Evolutionary conservation across 176 grass and related monocot genomes (phyloP).

Genomic region (Areca catechu): DNA sequence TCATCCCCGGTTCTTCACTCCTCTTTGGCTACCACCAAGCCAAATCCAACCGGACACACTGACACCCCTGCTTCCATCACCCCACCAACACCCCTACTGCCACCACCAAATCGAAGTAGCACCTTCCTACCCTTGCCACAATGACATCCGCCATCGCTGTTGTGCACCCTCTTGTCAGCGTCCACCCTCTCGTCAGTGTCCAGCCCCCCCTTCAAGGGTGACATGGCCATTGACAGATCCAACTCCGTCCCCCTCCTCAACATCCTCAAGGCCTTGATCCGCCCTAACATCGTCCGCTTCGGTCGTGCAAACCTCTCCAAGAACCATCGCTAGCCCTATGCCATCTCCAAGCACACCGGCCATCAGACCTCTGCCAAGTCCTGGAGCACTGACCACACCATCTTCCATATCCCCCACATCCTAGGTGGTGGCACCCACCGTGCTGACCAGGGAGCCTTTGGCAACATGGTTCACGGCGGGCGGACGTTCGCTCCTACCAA

Average conservation of each 20-base stretch:
- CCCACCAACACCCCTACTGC: too few species aligned
- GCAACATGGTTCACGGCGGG: too few species aligned
- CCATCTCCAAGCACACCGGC: slow-evolving; percentile 67
- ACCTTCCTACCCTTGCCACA: slow-evolving; percentile 6
- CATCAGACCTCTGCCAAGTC: slow-evolving; percentile 95
- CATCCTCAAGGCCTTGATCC: too few species aligned
- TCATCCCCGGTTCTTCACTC: too few species aligned
- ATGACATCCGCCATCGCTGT: slow-evolving; percentile 25
- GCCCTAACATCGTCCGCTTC: slow-evolving; percentile 52
- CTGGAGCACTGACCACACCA: slow-evolving; percentile 70
- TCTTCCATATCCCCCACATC: slow-evolving; percentile 79
- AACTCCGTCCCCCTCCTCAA: too few species aligned
- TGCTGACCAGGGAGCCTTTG: slow-evolving; percentile 78
- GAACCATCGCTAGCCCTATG: slow-evolving; percentile 87
- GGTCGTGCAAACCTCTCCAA: slow-evolving; percentile 54
- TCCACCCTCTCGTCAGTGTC: slow-evolving; percentile 53
- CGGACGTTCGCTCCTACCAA: slow-evolving; percentile 82
- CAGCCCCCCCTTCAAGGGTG: too few species aligned
- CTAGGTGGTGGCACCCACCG: slow-evolving; percentile 67
- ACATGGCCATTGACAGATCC: too few species aligned
- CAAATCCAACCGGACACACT: too few species aligned
- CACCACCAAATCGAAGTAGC: too few species aligned
- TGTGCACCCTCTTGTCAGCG: slow-evolving; percentile 39
- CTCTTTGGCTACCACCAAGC: too few species aligned
- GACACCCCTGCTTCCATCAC: too few species aligned